Percentiles rank a stretch among this genome's conserved stretches.
phyloP scores from a whole-genome alignment of 2,329 filamentous ascomycete species.

The Pyrenophora seminiperda region DNA sequence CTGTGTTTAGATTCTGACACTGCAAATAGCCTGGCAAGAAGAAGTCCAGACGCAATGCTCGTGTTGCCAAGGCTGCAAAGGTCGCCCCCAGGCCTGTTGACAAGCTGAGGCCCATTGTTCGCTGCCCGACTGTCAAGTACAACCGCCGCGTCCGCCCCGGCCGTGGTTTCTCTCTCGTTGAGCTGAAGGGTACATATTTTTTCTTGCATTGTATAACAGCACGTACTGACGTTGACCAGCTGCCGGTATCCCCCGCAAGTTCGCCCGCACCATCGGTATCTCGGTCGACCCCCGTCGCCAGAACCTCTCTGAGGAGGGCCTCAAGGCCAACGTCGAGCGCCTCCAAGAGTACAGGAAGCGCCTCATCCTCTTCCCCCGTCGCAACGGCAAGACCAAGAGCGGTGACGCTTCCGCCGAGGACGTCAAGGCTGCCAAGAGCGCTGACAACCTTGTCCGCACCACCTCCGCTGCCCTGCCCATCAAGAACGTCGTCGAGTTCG shows the following conservation, averaged over 20 bases:
- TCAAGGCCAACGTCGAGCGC: slow-evolving; percentile 92
- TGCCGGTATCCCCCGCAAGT: slow-evolving; percentile 91
- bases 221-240: slow-evolving; percentile 62
- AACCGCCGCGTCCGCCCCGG: slow-evolving; percentile 97
- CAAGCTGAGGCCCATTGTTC: slow-evolving; percentile 92
- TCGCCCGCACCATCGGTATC: slow-evolving; percentile 96
- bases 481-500: slow-evolving; percentile 71
- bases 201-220: neutral
- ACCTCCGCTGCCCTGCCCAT: slow-evolving; percentile 72
- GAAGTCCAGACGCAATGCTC: slow-evolving; percentile 86
- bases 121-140: slow-evolving; percentile 74
- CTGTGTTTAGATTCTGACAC: slow-evolving; percentile 49
- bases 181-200: slow-evolving; percentile 82
- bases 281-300: slow-evolving; percentile 92
- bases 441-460: slow-evolving; percentile 58
- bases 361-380: slow-evolving; percentile 97
- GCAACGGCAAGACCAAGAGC: slow-evolving; percentile 88
- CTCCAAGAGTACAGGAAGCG: slow-evolving; percentile 97
- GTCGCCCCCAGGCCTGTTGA: slow-evolving; percentile 96
- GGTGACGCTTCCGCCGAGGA: slow-evolving; percentile 85
- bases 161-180: slow-evolving; percentile 95
- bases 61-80: slow-evolving; percentile 91
- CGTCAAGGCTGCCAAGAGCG: slow-evolving; percentile 69
- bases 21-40: slow-evolving; percentile 84
- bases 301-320: slow-evolving; percentile 95